Evolutionary conservation across 73 alveolate genomes (phyloP).

Genomic region (Durusdinium trenchii): DNA sequence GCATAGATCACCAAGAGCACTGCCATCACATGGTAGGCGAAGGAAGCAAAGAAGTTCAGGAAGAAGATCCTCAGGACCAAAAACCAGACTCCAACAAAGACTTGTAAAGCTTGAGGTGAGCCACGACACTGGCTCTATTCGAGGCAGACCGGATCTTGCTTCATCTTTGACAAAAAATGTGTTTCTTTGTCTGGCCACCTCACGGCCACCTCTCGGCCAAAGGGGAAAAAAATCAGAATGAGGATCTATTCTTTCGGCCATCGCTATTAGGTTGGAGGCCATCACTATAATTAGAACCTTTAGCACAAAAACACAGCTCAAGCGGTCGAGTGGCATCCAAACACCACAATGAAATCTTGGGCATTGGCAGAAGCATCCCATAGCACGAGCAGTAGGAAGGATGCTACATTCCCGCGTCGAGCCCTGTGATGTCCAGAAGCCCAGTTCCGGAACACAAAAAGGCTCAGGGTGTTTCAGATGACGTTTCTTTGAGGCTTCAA

Average conservation of each 20-base stretch:
- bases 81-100: neutral
- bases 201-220: too few species aligned
- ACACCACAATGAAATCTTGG: constrained; percentile 62
- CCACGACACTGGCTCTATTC: neutral
- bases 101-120: neutral
- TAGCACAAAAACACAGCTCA: too few species aligned
- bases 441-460: neutral
- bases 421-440: neutral
- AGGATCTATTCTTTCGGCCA: too few species aligned
- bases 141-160: too few species aligned
- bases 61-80: constrained; percentile 49
- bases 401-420: neutral
- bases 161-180: too few species aligned
- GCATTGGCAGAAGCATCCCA: constrained; percentile 38
- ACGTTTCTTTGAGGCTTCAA: too few species aligned
- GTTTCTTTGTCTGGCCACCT: too few species aligned
- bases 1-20: constrained; percentile 84
- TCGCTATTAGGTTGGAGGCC: too few species aligned
- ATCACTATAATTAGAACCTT: too few species aligned
- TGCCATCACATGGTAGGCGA: constrained; percentile 83
- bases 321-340: constrained; percentile 18
- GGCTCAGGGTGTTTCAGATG: too few species aligned
- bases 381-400: neutral
- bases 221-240: too few species aligned
- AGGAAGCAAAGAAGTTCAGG: constrained; percentile 85